Evolutionary conservation across 2,329 filamentous ascomycete species (phyloP), one percentile per base, ranked within the genome.

Genomic region (Phaeoacremonium minimum): DNA sequence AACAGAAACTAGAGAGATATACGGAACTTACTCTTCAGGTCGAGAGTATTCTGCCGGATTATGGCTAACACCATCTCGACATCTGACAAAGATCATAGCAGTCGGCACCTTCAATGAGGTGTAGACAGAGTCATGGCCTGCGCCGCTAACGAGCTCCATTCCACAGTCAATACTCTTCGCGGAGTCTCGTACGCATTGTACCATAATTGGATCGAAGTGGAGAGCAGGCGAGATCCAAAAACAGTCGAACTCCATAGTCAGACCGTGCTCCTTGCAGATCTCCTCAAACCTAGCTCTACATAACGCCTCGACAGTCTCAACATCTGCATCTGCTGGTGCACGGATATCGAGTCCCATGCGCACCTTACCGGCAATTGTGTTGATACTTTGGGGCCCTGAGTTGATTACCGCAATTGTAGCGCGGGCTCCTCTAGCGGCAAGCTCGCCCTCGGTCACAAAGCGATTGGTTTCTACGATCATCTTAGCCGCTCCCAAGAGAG

Each of bases 51-150:
- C 48, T 3, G 38, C 39, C 11, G 48, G 33, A 28, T 22, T 35
- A 37, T 51, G 48, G 29, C 42, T 46, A 8, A 55, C 41, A 4
- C 55, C 55, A 30, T 51, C 50, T 32, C 42, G 46, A 13, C 43
- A 49, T 6, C 45, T 39, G 2, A 49, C 50, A 28, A 58, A 58
- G 5, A 58, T 48, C 53, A 56, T 56, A 9, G 47, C 51, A 2
- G 53, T 55, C n/a, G 55, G 51, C 13, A 44, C 44, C 31, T 44
- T 37, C 14, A 46, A 42, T 13, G 37, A 40, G 4, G 54, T 57
- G 36, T 53, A 55, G 4, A 53, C 50, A 9, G 41, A 47, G 37
- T 56, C 51, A 33, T 58, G 52, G 4, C 50, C 33, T n/a, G 33
- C 33, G 18, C 48, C 7, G 47, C 46, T 37, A 41, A 49, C 30